These are phyloP conservation scores for Phytophthora megakarya DNA, from an alignment of 352 stramenopile genomes.

Conservation along the genomic window DNA sequence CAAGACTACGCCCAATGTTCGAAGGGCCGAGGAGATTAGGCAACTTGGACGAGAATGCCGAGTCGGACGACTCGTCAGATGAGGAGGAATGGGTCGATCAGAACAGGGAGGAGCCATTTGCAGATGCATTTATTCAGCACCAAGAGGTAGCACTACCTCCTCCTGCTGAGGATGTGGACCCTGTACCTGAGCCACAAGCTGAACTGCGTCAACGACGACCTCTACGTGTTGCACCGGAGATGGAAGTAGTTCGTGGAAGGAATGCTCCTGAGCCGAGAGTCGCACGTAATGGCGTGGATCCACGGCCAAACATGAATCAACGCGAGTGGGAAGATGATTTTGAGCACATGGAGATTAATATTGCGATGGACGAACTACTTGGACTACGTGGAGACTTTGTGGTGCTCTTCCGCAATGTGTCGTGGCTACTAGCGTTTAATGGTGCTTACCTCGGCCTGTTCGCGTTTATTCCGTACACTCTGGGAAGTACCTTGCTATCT, in stretches of 20 bases:
- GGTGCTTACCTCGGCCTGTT: conserved; percentile 97
- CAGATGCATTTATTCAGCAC: conserved; percentile 51
- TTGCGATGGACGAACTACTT: conserved; percentile 97
- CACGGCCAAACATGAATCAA: conserved; percentile 54
- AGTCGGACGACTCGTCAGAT: conserved; percentile 55
- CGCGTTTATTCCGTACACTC: conserved; percentile 94
- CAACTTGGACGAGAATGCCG: conserved; percentile 46
- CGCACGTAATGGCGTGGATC: conserved; percentile 43
- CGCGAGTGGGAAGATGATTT: conserved; percentile 88
- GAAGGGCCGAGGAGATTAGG: conserved; percentile 43
- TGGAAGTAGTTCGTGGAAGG: conserved; percentile 20
- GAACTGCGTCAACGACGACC: conserved; percentile 50
- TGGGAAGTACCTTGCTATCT: conserved; percentile 91
- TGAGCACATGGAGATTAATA: conserved; percentile 94
- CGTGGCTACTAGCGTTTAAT: conserved; percentile 98
- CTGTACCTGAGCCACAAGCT: conserved; percentile 32
- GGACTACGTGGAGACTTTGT: conserved; percentile 94
- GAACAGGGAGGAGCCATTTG: conserved; percentile 44
- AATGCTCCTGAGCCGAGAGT: conserved; percentile 34
- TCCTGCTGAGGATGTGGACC: conserved; percentile 27
- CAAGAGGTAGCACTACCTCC: conserved; percentile 33
- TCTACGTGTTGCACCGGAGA: conserved; percentile 17
- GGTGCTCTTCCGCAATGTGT: conserved; percentile 95
- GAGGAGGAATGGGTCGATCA: conserved; percentile 48
- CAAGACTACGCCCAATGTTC: conserved; percentile 37